phyloP scores from a whole-genome alignment of 495 filamentous ascomycete species.

The Hyphodiscus hymeniophilus region DNA sequence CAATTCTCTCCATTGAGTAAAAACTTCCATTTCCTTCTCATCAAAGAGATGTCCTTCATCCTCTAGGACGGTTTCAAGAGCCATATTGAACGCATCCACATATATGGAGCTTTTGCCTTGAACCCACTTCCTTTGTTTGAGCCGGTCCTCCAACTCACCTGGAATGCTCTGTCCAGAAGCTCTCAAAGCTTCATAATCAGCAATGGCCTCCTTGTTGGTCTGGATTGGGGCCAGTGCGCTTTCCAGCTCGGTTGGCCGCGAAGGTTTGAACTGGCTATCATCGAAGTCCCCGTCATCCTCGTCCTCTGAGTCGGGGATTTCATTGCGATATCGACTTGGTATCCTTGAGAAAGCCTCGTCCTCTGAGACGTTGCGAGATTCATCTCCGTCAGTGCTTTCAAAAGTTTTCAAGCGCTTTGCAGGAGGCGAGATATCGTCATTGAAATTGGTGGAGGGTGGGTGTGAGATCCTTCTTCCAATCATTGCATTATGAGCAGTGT shows the following conservation, averaged over 20 bases:
- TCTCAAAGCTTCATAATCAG: slow-evolving; percentile 63
- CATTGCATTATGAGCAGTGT: slow-evolving; percentile 25
- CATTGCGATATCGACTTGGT: slow-evolving; percentile 10
- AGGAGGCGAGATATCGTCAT: slow-evolving; percentile 23
- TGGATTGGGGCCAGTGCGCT: slow-evolving; percentile 61
- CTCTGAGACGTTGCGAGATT: slow-evolving; percentile 16
- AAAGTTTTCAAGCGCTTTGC: slow-evolving; percentile 30
- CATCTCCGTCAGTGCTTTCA: slow-evolving; percentile 27
- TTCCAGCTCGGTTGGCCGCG: slow-evolving; percentile 63
- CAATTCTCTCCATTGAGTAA: slow-evolving; percentile 64
- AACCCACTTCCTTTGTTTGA: slow-evolving; percentile 35
- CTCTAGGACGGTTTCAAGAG: slow-evolving; percentile 80
- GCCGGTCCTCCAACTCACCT: slow-evolving; percentile 20
- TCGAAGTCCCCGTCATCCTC: slow-evolving; percentile 27
- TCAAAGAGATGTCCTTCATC: slow-evolving; percentile 88
- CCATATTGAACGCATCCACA: slow-evolving; percentile 93
- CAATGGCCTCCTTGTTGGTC: slow-evolving; percentile 62
- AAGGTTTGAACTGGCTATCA: slow-evolving; percentile 23
- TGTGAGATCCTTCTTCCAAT: slow-evolving; percentile 28
- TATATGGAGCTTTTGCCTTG: slow-evolving; percentile 75
- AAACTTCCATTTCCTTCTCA: slow-evolving; percentile 68
- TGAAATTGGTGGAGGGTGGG: slow-evolving; percentile 30
- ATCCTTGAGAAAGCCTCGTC: slow-evolving; percentile 7
- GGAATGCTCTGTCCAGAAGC: slow-evolving; percentile 29
- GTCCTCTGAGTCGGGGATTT: slow-evolving; percentile 27